These are phyloP conservation scores for Bruguiera gymnorhiza DNA, from an alignment of 345 rosid genomes.

Conservation along the genomic window DNA sequence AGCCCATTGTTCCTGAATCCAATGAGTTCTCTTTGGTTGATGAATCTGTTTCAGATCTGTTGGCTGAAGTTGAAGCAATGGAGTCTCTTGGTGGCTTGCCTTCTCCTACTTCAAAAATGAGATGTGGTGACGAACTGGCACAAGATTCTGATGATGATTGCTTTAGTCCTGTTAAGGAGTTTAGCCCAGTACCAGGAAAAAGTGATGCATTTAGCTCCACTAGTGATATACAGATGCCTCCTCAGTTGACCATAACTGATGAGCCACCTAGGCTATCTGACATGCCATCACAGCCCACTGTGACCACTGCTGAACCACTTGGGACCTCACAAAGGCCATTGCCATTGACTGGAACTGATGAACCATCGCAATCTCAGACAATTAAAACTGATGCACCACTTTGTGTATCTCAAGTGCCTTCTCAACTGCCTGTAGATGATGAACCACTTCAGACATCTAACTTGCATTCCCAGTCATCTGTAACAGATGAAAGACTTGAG, in stretches of 20 bases:
- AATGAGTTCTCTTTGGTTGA: conserved; percentile 61
- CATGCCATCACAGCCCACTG: conserved; percentile 27
- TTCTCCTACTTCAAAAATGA: conserved; percentile 71
- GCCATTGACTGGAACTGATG: conserved; percentile 3
- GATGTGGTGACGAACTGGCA: conserved; percentile 41
- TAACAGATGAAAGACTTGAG: conserved; percentile 8
- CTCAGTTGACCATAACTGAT: conserved; percentile 38
- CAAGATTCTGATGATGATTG: conserved; percentile 67
- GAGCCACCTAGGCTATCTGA: conserved; percentile 20
- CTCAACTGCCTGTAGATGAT: conserved; percentile 3
- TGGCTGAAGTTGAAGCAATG: conserved; percentile 99
- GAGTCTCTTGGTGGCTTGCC: conserved; percentile 71
- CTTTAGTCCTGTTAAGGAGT: conserved; percentile 67
- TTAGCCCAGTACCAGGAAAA: conserved; percentile 63
- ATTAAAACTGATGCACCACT: neutral
- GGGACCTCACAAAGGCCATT: conserved; percentile 10
- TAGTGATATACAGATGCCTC: conserved; percentile 49
- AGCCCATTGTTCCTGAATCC: conserved; percentile 58
- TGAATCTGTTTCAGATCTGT: conserved; percentile 95
- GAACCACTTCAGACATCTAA: neutral
- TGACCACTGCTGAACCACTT: conserved; percentile 1
- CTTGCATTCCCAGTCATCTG: neutral
- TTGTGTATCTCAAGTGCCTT: conserved; percentile 13
- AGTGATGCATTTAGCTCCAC: conserved; percentile 73
- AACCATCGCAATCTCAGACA: conserved; percentile 12